Evolutionary conservation across 768 basidiomycete genomes (phyloP).

Genomic region (Pisolithus sp.): DNA sequence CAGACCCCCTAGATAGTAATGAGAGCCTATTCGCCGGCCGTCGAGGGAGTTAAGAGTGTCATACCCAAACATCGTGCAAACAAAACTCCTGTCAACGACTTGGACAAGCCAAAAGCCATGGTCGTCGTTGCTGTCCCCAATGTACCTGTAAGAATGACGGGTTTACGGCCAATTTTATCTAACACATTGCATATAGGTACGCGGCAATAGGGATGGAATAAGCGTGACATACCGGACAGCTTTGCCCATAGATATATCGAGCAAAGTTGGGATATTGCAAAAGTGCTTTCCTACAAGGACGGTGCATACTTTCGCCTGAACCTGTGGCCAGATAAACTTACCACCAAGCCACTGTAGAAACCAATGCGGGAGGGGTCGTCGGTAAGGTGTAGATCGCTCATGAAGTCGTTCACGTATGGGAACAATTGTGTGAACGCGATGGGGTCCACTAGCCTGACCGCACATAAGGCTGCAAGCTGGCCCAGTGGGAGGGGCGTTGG

Average conservation of each 20-base stretch:
- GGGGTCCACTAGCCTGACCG: slow-evolving; percentile 50
- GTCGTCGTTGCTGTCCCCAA: slow-evolving; percentile 47
- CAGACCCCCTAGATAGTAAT: slow-evolving; percentile 42
- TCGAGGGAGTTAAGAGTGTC: slow-evolving; percentile 9
- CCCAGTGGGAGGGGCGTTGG: slow-evolving; percentile 18
- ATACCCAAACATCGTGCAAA: slow-evolving; percentile 46
- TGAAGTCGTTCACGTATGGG: slow-evolving; percentile 64
- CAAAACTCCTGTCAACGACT: slow-evolving; percentile 41
- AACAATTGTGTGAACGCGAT: slow-evolving; percentile 56
- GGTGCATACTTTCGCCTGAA: neutral
- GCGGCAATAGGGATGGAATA: neutral
- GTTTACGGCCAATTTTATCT: slow-evolving; percentile 57
- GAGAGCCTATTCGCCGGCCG: neutral
- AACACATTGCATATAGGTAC: neutral
- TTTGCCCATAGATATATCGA: slow-evolving; percentile 59
- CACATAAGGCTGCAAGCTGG: slow-evolving; percentile 45
- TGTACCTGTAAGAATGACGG: slow-evolving; percentile 50
- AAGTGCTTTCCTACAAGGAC: slow-evolving; percentile 48
- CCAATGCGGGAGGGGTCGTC: slow-evolving; percentile 51
- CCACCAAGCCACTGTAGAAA: slow-evolving; percentile 61
- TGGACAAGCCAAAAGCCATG: slow-evolving; percentile 49
- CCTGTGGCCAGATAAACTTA: slow-evolving; percentile 20
- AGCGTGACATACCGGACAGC: slow-evolving; percentile 40
- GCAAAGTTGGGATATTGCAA: slow-evolving; percentile 52
- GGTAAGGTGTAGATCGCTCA: slow-evolving; percentile 45